These are phyloP conservation scores for Proliferodiscus dingleyae DNA, from an alignment of 2,329 filamentous ascomycete species.

Conservation along the genomic window DNA sequence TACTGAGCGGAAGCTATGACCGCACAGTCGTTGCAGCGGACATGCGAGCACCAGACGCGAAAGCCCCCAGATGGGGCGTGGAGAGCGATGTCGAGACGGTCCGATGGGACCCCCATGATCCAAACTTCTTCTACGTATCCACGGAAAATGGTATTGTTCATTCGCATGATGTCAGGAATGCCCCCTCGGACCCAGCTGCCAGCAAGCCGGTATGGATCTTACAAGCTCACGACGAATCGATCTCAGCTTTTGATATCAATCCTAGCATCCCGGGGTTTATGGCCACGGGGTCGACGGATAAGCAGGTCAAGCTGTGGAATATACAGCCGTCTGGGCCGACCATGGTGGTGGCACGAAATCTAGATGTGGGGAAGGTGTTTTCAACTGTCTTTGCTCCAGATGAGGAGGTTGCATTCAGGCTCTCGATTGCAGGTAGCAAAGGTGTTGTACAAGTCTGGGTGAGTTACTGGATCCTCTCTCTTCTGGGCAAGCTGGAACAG, in stretches of 20 bases:
- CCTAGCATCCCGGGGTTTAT: constrained; percentile 84
- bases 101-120: constrained; percentile 87
- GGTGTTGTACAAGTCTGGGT: constrained; percentile 93
- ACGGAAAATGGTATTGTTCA: constrained; percentile 90
- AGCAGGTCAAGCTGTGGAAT: constrained; percentile 96
- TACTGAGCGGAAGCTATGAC: constrained; percentile 93
- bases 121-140: constrained; percentile 91
- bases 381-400: constrained; percentile 88
- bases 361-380: constrained; percentile 94
- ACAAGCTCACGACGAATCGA: constrained; percentile 88
- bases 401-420: constrained; percentile 80
- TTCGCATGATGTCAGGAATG: constrained; percentile 80
- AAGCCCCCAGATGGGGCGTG: constrained; percentile 81
- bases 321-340: constrained; percentile 73
- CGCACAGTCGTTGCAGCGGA: constrained; percentile 90
- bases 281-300: constrained; percentile 89
- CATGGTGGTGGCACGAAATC: constrained; percentile 85
- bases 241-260: constrained; percentile 93
- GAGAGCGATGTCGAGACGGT: constrained; percentile 94
- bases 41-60: constrained; percentile 86
- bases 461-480: constrained; percentile 23
- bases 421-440: constrained; percentile 92
- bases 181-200: constrained; percentile 64
- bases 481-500: not conserved
- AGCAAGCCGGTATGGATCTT: constrained; percentile 90